Base-by-base conservation (phyloP, 345 rosid genomes). In the Arabidopsis suecica region DNA sequence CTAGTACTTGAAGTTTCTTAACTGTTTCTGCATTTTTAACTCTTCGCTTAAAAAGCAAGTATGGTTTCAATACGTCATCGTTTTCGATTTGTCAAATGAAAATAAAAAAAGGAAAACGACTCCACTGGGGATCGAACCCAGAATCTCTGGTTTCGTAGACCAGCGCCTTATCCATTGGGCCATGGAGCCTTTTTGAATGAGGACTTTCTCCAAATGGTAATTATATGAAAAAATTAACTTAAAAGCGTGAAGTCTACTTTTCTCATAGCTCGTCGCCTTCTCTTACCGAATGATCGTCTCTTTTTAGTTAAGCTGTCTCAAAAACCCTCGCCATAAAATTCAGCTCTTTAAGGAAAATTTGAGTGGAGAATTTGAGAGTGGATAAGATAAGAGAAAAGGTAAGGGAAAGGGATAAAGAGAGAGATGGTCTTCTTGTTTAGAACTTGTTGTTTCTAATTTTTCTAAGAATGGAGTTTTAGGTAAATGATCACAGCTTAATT, bases 71-170 rank as follows among this genome's bases (percentile, higher is more conserved):
- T 28, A 28, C 32, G 4, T 28, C 32, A 28, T 28, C 32, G 32
- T 28, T 28, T 28, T 28, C 32, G 32, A 23, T 23, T 23, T 23
- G 25, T 23, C 22, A 23, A 23, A 23, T 23, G 25, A 1, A 23
- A 23, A 23, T 23, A 23, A 23, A 23, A 28, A 28, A 28, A n/a
- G 30, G 4, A 0, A 28, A 28, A 28, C 96, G 93, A 87, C 91
- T 87, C 85, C 86, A 78, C 88, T 89, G 94, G 93, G 86, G 86
- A 85, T 91, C 91, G 88, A 88, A 89, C 93, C 91, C 89, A 83
- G 90, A 91, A 49, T 86, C 90, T 90, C 91, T 84, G 90, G 90
- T 88, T 89, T 77, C 91, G 96, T 88, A 81, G 93, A 88, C 96
- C 88, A 89, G 97, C 88, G 89, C 95, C 96, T 90, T 88, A 84